Base-by-base conservation (phyloP, 2,329 filamentous ascomycete genomes). In the Diplodia intermedia region DNA sequence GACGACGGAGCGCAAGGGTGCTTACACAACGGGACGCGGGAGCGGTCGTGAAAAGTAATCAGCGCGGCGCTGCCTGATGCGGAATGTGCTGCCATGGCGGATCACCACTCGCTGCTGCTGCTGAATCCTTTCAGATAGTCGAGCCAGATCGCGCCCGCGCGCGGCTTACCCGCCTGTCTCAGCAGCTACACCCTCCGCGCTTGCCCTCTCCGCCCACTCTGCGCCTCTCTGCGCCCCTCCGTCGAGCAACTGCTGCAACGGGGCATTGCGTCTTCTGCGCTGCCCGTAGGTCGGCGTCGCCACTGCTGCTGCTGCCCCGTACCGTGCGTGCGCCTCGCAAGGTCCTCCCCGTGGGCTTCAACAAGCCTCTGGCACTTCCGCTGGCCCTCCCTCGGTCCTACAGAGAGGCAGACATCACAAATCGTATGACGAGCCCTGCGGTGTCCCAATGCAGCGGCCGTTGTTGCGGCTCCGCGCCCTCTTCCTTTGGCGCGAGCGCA, bases 81-180 rank as follows among this genome's bases (percentile, higher is more conserved):
- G 60, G 60, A 63, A 63, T 63, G 60, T 63, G 60, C 60, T 63
- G 23, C 56, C 47, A 31, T 43, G 52, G 29, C n/a, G 4, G n/a
- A 38, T 40, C 54, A 26, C 9, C 33, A 38, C 31, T n/a, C n/a
- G 54, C 26, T 29, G 29, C 29, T n/a, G 54, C 26, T 29, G 29
- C 29, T n/a, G 26, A 20, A 26, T 52, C 53, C 18, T 20, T 15
- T 9, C 29, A 55, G 18, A 36, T 55, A 11, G 31, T 31, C 31
- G 53, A 36, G 18, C 53, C 8, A 36, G 53, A 55, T 55, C 53
- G 15, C n/a, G 29, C 18, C 52, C 52, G 26, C 52, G 20, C 5
- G 14, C 26, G 11, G 52, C 18, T 54, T 26, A 54, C 11, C 52
- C 26, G 26, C 26, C 26, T 26, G 15, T 18, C 12, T 2, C 4